Conservation (phyloP, 345 rosid species). For the Hirschfeldia incana region DNA sequence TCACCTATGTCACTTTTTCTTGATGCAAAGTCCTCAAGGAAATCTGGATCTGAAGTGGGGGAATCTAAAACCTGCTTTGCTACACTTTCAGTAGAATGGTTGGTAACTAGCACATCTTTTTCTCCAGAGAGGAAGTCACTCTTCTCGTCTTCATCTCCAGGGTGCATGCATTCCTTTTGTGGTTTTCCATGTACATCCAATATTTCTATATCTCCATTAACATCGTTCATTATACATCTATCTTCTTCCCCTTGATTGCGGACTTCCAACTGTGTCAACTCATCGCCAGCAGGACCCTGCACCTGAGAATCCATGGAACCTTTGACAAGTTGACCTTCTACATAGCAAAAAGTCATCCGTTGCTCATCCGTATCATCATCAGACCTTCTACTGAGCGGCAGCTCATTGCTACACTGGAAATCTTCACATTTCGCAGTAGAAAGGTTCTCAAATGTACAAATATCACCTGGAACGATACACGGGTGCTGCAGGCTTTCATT, state of each 20-base stretch:
- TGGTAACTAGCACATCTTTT: conserved; percentile 26
- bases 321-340: conserved; percentile 17
- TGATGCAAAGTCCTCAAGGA: conserved; percentile 25
- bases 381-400: conserved; percentile 28
- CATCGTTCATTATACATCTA: conserved; percentile 24
- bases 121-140: conserved; percentile 14
- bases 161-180: conserved; percentile 28
- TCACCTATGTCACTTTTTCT: conserved; percentile 28
- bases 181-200: conserved; percentile 31
- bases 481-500: conserved; percentile 37
- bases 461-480: conserved; percentile 30
- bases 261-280: conserved; percentile 30
- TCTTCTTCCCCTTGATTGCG: conserved; percentile 30
- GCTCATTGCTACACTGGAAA: conserved; percentile 31
- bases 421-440: conserved; percentile 29
- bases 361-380: conserved; percentile 24
- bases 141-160: conserved; percentile 25
- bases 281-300: conserved; percentile 28
- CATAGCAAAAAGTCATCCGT: conserved; percentile 26
- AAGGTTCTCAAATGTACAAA: conserved; percentile 32
- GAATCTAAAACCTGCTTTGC: conserved; percentile 34
- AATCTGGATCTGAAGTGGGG: conserved; percentile 26
- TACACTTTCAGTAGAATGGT: conserved; percentile 28
- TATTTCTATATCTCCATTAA: conserved; percentile 4
- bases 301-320: conserved; percentile 23